Evolutionary conservation across 306 rosid genomes (phyloP).

Genomic region (Medicago lupulina): DNA sequence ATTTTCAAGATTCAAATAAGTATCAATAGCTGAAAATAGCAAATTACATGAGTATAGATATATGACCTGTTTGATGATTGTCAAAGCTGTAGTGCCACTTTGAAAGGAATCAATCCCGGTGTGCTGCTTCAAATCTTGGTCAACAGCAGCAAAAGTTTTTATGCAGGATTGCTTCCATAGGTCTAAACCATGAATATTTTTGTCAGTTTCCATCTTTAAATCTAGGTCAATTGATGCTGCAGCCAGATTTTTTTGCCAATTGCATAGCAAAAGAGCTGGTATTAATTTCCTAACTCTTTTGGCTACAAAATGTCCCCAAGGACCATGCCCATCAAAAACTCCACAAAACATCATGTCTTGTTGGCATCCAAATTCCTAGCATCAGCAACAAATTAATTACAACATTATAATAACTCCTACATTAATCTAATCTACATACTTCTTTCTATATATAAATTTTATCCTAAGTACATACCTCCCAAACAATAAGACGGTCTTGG

Average conservation of each 20-base stretch:
- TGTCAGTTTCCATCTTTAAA: slow-evolving; percentile 56
- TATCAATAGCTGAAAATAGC: no score
- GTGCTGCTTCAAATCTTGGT: slow-evolving; percentile 73
- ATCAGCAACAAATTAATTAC: slow-evolving; percentile 40
- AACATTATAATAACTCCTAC: neutral
- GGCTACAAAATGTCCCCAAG: slow-evolving; percentile 85
- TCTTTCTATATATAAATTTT: no score
- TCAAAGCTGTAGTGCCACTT: slow-evolving; percentile 83
- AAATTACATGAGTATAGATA: neutral
- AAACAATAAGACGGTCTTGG: slow-evolving; percentile 72
- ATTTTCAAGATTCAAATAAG: no score
- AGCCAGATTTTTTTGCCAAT: slow-evolving; percentile 70
- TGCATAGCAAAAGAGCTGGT: slow-evolving; percentile 64
- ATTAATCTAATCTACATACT: neutral
- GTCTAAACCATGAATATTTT: slow-evolving; percentile 51
- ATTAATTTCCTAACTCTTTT: slow-evolving; percentile 69
- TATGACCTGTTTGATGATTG: slow-evolving; percentile 82
- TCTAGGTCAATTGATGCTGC: slow-evolving; percentile 54
- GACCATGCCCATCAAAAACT: slow-evolving; percentile 88
- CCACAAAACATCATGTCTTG: slow-evolving; percentile 83
- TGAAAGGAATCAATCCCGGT: slow-evolving; percentile 62
- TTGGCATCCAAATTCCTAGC: slow-evolving; percentile 82
- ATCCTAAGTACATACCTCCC: slow-evolving; percentile 60
- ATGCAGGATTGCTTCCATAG: slow-evolving; percentile 76
- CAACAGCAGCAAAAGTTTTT: slow-evolving; percentile 67